Conservation (phyloP, 1,284 basidiomycete genomes). For the Cutaneotrichosporon sp. region DNA sequence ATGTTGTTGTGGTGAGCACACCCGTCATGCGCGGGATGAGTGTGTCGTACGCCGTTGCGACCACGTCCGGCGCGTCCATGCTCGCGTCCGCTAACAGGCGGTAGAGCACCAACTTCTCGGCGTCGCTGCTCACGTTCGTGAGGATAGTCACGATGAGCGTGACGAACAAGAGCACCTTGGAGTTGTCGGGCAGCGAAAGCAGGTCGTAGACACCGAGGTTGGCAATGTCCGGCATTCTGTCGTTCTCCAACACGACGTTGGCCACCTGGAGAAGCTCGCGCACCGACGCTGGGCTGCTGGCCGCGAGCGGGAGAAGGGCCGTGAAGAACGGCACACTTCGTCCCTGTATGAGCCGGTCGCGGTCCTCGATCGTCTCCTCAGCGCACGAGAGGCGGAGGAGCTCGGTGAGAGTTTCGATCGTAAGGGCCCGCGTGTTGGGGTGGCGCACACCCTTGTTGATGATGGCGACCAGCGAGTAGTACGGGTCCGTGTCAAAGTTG, state of each 20-base stretch:
- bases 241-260: constrained; percentile 59
- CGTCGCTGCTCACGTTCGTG: constrained; percentile 70
- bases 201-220: constrained; percentile 57
- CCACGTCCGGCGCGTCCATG: constrained; percentile 67
- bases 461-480: constrained; percentile 75
- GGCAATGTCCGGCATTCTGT: constrained; percentile 57
- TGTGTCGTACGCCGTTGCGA: constrained; percentile 76
- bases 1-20: constrained; percentile 71
- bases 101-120: constrained; percentile 78
- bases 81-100: constrained; percentile 74
- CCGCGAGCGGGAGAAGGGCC: constrained; percentile 69
- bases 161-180: constrained; percentile 69
- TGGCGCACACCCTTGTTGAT: constrained; percentile 84
- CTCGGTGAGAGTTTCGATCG: constrained; percentile 37
- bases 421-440: constrained; percentile 59
- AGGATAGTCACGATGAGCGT: constrained; percentile 78
- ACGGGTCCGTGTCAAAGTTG: constrained; percentile 76
- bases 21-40: constrained; percentile 76
- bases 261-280: constrained; percentile 64
- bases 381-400: constrained; percentile 60
- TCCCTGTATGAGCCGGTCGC: constrained; percentile 54
- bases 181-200: constrained; percentile 58
- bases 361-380: constrained; percentile 34
- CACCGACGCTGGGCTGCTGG: constrained; percentile 61
- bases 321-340: constrained; percentile 79